Evolutionary conservation across 192 early-diverging fungal genomes (phyloP).

Genomic region (Coemansia biformis): DNA sequence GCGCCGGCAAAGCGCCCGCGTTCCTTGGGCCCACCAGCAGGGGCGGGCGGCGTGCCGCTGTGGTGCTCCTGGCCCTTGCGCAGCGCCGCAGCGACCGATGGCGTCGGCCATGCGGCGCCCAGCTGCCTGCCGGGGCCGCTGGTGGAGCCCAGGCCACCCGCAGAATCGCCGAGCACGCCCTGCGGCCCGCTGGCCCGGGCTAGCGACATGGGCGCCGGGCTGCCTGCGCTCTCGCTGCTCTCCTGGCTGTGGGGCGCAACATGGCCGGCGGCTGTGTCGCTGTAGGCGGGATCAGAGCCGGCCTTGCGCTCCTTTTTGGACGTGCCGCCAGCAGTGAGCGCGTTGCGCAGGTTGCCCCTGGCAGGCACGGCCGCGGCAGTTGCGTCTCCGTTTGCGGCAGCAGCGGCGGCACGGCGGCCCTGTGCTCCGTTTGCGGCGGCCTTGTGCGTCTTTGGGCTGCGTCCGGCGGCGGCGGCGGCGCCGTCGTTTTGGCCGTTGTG

Average conservation of each 20-base stretch:
- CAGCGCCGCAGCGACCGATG: too few relatives aligned
- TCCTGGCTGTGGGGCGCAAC: neutral
- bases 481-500: constrained; percentile 19
- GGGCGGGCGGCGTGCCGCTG: too few relatives aligned
- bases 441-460: constrained; percentile 9
- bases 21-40: too few relatives aligned
- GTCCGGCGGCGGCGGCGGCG: neutral
- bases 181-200: neutral
- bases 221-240: neutral
- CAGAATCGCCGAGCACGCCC: neutral
- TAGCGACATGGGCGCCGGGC: neutral
- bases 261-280: constrained; percentile 21
- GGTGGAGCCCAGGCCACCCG: constrained; percentile 9
- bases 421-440: constrained; percentile 9
- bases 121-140: too few relatives aligned
- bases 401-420: constrained; percentile 1
- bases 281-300: constrained; percentile 9
- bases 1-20: neutral
- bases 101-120: constrained; percentile 8
- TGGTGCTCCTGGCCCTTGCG: too few relatives aligned
- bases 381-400: constrained; percentile 1
- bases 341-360: constrained; percentile 7
- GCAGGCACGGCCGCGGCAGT: neutral
- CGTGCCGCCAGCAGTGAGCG: constrained; percentile 1
- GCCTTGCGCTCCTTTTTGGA: constrained; percentile 14